Percentiles rank a stretch among this genome's conserved stretches.
Evolutionary conservation across 2,329 filamentous ascomycete species (phyloP).

Genomic region (Claviceps africana): DNA sequence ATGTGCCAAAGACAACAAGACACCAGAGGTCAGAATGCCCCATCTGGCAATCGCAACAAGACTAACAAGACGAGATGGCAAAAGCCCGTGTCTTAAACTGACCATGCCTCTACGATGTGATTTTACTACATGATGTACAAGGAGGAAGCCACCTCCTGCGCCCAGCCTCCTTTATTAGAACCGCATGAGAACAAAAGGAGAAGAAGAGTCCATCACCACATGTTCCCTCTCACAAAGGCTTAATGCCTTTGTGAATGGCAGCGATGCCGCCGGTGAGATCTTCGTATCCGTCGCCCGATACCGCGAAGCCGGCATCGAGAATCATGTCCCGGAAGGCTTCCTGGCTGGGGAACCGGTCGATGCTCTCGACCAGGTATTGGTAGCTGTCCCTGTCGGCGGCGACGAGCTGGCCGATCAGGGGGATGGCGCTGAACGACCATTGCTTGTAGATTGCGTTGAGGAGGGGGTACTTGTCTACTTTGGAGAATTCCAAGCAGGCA

Average conservation of each 20-base stretch:
- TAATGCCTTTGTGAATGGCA: slow-evolving; percentile 92
- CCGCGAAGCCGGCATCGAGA: slow-evolving; percentile 65
- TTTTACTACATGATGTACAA: neutral
- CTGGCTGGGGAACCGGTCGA: slow-evolving; percentile 83
- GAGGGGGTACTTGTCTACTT: slow-evolving; percentile 58
- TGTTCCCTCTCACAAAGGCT: slow-evolving; percentile 39
- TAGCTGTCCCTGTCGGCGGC: slow-evolving; percentile 91
- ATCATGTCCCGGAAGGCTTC: slow-evolving; percentile 76
- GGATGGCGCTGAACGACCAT: slow-evolving; percentile 92
- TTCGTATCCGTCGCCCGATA: slow-evolving; percentile 74
- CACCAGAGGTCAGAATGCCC: neutral
- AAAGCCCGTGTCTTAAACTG: neutral
- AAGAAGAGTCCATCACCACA: neutral
- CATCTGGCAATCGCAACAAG: neutral
- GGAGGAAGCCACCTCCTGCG: neutral
- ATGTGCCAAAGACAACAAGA: neutral
- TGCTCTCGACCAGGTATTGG: slow-evolving; percentile 97
- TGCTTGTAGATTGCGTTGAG: slow-evolving; percentile 83
- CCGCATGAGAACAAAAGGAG: neutral
- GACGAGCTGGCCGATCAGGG: slow-evolving; percentile 86
- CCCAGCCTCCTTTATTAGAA: neutral
- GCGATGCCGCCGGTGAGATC: slow-evolving; percentile 86
- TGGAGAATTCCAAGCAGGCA: slow-evolving; percentile 89
- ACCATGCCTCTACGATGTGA: slow-evolving; percentile 6
- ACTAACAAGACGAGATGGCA: neutral